These are phyloP conservation scores for Alternaria sp. DNA, from an alignment of 2,329 filamentous ascomycete genomes.

Conservation along the genomic window DNA sequence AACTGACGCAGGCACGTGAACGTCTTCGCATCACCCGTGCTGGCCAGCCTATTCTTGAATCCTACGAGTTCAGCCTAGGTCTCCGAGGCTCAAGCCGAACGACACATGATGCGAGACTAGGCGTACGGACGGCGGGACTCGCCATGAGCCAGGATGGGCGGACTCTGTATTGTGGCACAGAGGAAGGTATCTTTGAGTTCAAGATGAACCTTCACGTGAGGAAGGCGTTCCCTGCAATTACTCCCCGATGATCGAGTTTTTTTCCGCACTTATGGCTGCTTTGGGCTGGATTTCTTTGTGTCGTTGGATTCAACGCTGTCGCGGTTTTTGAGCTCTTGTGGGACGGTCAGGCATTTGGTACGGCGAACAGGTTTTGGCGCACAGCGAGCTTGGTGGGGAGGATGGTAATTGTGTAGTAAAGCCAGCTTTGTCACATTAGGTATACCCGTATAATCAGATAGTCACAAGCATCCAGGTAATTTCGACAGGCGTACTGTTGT, in stretches of 20 bases:
- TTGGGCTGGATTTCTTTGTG: neutral
- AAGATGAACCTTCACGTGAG: conserved; percentile 68
- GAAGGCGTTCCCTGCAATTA: conserved; percentile 56
- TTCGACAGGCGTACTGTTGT: neutral
- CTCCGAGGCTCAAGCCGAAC: conserved; percentile 33
- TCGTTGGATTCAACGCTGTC: neutral
- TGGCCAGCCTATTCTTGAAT: conserved; percentile 27
- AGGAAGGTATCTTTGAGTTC: conserved; percentile 79
- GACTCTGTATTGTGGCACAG: conserved; percentile 57
- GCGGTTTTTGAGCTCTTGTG: neutral
- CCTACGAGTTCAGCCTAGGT: conserved; percentile 34
- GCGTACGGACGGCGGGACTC: conserved; percentile 55
- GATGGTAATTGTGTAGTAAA: conserved; percentile 4
- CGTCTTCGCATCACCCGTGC: conserved; percentile 45
- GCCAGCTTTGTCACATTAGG: neutral
- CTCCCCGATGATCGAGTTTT: conserved; percentile 38
- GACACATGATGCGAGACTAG: conserved; percentile 42
- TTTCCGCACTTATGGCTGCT: neutral
- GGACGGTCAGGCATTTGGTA: conserved; percentile 4
- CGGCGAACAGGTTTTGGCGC: conserved; percentile 8
- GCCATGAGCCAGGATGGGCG: conserved; percentile 58
- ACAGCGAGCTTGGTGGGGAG: neutral
- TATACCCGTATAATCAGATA: conserved; percentile 14
- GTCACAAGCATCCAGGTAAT: neutral
- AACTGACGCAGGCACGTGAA: conserved; percentile 46